Conservation (phyloP, 805 yeast species). For the Starmerella tilneyi region DNA sequence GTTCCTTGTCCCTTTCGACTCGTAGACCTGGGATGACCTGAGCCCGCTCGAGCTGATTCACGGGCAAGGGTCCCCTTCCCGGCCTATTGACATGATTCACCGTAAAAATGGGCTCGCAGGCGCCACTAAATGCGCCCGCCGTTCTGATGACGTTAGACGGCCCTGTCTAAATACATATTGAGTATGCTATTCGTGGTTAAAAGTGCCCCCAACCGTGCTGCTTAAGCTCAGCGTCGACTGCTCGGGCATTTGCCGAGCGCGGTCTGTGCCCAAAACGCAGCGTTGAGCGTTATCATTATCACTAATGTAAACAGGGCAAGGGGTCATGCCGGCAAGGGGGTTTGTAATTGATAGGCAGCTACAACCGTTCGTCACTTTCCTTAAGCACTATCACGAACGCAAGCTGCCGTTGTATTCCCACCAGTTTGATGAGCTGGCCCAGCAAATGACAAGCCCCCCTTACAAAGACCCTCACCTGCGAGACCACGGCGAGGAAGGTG, state of each 20-base stretch:
- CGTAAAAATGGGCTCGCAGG: too few species aligned
- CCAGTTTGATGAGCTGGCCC: not conserved
- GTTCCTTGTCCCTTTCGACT: slow-evolving; percentile 80
- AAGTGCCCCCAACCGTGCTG: too few species aligned
- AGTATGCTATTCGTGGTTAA: too few species aligned
- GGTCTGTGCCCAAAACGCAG: not conserved
- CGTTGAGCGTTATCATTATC: not conserved
- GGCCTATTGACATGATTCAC: too few species aligned
- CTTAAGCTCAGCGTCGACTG: too few species aligned
- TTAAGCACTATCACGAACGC: too few species aligned
- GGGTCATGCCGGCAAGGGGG: slow-evolving; percentile 5
- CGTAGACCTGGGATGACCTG: not conserved
- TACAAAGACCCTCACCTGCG: not conserved
- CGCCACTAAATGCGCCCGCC: too few species aligned
- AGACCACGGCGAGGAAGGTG: not conserved
- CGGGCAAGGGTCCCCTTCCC: not conserved
- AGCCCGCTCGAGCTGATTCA: not conserved
- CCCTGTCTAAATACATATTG: too few species aligned
- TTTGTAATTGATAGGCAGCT: slow-evolving; percentile 3
- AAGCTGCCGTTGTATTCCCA: not conserved
- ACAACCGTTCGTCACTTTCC: not conserved
- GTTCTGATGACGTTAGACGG: too few species aligned
- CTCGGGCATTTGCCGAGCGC: too few species aligned
- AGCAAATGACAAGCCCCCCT: not conserved
- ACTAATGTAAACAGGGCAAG: not conserved